phyloP scores from a whole-genome alignment of 768 basidiomycete species.

The Mrakia gelida region DNA sequence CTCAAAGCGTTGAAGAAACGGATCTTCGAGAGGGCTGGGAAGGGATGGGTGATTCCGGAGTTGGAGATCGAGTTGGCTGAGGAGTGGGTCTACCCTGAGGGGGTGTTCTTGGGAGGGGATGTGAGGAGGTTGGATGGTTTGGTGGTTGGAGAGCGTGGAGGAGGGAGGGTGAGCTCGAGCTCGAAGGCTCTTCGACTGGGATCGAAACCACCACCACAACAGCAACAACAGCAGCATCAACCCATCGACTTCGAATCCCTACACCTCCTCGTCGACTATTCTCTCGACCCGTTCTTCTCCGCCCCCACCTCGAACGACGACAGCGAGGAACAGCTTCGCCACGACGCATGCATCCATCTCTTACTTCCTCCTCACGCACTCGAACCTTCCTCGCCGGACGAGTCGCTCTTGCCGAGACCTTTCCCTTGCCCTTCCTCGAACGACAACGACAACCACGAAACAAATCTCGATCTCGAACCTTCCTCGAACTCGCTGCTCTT shows the following conservation, averaged over 20 bases:
- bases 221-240: background rate
- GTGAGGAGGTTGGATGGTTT: background rate
- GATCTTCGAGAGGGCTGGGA: background rate
- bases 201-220: too few species aligned
- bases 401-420: background rate
- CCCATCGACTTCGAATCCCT: background rate
- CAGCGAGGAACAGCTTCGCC: background rate
- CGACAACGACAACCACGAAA: too few species aligned
- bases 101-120: constrained; percentile 1
- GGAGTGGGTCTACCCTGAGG: background rate
- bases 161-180: background rate
- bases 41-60: background rate
- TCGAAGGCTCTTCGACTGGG: background rate
- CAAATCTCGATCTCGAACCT: too few species aligned
- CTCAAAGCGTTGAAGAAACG: background rate
- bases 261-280: background rate
- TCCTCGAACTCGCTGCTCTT: too few species aligned
- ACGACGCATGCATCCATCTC: background rate
- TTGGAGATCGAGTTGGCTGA: background rate
- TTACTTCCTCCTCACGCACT: background rate
- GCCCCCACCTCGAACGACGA: background rate
- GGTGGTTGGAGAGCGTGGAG: background rate
- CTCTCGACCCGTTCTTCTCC: background rate
- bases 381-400: background rate
- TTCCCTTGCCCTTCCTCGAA: background rate